Percentiles rank a stretch among this genome's conserved stretches.
phyloP scores from a whole-genome alignment of 2,329 filamentous ascomycete genomes.

The Didymella glomerata region DNA sequence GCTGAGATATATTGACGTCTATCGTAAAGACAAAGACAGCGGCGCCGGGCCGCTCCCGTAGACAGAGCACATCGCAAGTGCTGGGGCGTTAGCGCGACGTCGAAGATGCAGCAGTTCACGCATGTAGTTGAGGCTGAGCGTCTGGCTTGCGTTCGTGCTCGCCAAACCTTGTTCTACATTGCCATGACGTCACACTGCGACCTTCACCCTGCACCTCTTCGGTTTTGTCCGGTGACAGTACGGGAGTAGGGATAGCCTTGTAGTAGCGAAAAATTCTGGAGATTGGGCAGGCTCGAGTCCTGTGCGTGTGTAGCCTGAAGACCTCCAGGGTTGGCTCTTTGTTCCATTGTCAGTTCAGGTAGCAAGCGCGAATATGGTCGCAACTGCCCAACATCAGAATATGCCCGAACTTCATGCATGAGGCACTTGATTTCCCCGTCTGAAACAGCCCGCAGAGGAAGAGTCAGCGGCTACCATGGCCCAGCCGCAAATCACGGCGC shows the following conservation, averaged over 20 bases:
- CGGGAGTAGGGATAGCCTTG: constrained; percentile 33
- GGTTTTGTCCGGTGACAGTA: constrained; percentile 27
- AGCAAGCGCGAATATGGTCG: not conserved
- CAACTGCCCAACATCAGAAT: constrained; percentile 17
- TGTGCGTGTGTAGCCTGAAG: constrained; percentile 1
- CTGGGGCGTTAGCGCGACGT: not conserved
- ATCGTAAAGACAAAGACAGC: not conserved
- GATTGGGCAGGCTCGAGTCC: constrained; percentile 14
- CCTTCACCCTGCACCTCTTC: constrained; percentile 25
- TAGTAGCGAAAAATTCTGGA: constrained; percentile 14
- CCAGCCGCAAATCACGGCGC: constrained; percentile 23
- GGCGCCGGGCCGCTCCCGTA: constrained; percentile 18
- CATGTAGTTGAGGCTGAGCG: constrained; percentile 27
- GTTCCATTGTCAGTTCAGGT: constrained; percentile 12
- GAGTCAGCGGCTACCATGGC: constrained; percentile 8
- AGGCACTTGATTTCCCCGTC: constrained; percentile 7
- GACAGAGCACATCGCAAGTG: not conserved
- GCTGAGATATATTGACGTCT: not conserved
- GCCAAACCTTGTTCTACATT: constrained; percentile 6
- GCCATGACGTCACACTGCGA: constrained; percentile 33
- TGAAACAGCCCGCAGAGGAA: constrained; percentile 17
- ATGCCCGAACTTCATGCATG: constrained; percentile 13
- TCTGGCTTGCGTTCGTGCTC: constrained; percentile 2
- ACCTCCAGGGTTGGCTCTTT: constrained; percentile 1
- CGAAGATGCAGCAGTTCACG: constrained; percentile 13